A percentile compares a stretch with the other conserved stretches of the same genome.
Conservation (phyloP, 2,329 filamentous ascomycete species). For the Pseudocercospora fijiensis region DNA sequence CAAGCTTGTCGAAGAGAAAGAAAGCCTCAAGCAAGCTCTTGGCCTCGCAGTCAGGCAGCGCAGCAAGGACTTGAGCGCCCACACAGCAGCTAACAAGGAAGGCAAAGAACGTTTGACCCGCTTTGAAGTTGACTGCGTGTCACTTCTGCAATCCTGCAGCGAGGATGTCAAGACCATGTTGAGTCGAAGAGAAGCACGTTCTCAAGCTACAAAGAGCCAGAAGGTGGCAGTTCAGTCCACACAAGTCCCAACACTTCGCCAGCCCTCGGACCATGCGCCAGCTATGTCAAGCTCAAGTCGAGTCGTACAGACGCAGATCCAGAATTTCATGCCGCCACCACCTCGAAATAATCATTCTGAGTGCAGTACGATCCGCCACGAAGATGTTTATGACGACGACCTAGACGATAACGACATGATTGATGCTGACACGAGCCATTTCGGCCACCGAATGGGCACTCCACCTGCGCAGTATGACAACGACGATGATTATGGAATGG, state of each 20-base stretch:
- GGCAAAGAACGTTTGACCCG: conserved; percentile 27
- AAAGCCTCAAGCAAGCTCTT: conserved; percentile 26
- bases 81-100: conserved; percentile 30
- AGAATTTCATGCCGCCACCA: conserved; percentile 22
- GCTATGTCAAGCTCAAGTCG: conserved; percentile 32
- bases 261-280: not conserved
- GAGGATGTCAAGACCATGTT: conserved; percentile 26
- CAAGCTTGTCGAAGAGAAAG: conserved; percentile 27
- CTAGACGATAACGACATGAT: conserved; percentile 30
- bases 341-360: conserved; percentile 6
- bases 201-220: conserved; percentile 5
- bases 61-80: conserved; percentile 15
- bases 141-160: conserved; percentile 27
- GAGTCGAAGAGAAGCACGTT: conserved; percentile 11
- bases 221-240: conserved; percentile 34
- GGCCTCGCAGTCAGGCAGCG: conserved; percentile 27
- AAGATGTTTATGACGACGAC: conserved; percentile 25
- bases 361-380: not conserved
- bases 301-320: conserved; percentile 37
- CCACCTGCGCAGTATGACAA: conserved; percentile 33
- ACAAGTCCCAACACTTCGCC: conserved; percentile 24
- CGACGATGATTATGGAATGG: conserved; percentile 38
- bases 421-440: conserved; percentile 35
- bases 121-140: conserved; percentile 32
- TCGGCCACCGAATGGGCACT: conserved; percentile 41